These are phyloP conservation scores for Trametes versicolor DNA, from an alignment of 1,284 basidiomycete species.

Conservation along the genomic window DNA sequence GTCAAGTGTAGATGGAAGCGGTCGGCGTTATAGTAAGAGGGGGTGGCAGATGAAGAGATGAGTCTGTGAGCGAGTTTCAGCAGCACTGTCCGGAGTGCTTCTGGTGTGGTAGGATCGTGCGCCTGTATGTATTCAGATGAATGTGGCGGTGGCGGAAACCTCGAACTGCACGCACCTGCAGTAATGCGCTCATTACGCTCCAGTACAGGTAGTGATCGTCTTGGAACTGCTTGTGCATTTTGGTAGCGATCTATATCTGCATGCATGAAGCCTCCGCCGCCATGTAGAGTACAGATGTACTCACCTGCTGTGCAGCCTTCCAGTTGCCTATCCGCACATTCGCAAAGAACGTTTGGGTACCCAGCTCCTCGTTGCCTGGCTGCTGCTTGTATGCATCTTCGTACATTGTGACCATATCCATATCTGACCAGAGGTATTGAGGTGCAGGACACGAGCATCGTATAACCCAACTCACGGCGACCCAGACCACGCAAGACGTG, in stretches of 20 bases:
- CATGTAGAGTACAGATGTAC: conserved; percentile 22
- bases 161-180: conserved; percentile 63
- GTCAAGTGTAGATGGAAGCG: conserved; percentile 79
- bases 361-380: conserved; percentile 83
- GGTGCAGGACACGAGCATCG: background rate
- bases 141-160: background rate
- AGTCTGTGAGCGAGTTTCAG: conserved; percentile 78
- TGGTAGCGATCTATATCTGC: conserved; percentile 66
- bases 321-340: conserved; percentile 80
- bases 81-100: conserved; percentile 69
- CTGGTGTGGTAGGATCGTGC: conserved; percentile 66
- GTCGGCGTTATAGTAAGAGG: conserved; percentile 73
- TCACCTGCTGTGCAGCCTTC: conserved; percentile 83
- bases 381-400: conserved; percentile 83
- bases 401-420: conserved; percentile 82
- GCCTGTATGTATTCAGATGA: conserved; percentile 54
- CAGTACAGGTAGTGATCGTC: conserved; percentile 86
- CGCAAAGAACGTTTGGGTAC: conserved; percentile 84
- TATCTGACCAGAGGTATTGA: conserved; percentile 56
- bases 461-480: conserved; percentile 61
- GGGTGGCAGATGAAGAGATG: conserved; percentile 65
- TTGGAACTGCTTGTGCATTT: conserved; percentile 81
- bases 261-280: no score
- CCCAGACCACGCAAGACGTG: conserved; percentile 81
- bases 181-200: conserved; percentile 80